Conservation (phyloP, 2,329 filamentous ascomycete species). For the Monosporascus sp. region DNA sequence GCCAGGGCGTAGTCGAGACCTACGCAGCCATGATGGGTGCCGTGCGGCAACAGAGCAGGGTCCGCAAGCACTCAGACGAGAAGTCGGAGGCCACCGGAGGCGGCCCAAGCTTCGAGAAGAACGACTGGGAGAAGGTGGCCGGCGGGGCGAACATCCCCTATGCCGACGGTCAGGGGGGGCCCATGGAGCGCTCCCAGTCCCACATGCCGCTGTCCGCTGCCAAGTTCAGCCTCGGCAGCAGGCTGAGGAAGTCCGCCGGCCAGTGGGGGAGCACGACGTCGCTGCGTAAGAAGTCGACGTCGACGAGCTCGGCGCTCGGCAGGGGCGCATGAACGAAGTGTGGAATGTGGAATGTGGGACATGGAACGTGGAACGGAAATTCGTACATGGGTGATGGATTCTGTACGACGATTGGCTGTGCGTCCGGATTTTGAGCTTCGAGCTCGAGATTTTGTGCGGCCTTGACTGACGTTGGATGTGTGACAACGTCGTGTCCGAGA, state of each 20-base stretch:
- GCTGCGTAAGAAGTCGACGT: conserved; percentile 27
- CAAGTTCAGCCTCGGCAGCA: conserved; percentile 44
- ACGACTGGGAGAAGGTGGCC: conserved; percentile 33
- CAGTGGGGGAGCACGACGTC: conserved; percentile 42
- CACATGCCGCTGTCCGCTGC: conserved; percentile 35
- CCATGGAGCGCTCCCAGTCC: conserved; percentile 17
- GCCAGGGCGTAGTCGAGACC: conserved; percentile 53
- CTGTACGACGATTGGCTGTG: too few species aligned
- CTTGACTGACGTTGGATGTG: too few species aligned
- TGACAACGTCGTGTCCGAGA: too few species aligned
- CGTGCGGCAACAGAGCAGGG: conserved; percentile 29
- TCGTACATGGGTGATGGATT: too few species aligned
- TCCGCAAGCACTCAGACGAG: conserved; percentile 20
- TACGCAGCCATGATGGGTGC: conserved; percentile 52
- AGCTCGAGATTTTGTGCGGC: too few species aligned
- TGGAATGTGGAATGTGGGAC: too few species aligned
- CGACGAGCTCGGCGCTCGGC: too few species aligned
- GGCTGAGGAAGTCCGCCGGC: conserved; percentile 44
- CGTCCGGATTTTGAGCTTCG: too few species aligned
- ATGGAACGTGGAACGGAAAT: too few species aligned
- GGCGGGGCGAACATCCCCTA: conserved; percentile 20
- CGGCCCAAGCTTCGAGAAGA: conserved; percentile 22
- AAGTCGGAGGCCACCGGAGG: not conserved
- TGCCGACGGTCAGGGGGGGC: conserved; percentile 24
- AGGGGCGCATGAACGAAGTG: too few species aligned